phyloP scores from a whole-genome alignment of 75 land plant genomes.

The Sequoiadendron giganteum region DNA sequence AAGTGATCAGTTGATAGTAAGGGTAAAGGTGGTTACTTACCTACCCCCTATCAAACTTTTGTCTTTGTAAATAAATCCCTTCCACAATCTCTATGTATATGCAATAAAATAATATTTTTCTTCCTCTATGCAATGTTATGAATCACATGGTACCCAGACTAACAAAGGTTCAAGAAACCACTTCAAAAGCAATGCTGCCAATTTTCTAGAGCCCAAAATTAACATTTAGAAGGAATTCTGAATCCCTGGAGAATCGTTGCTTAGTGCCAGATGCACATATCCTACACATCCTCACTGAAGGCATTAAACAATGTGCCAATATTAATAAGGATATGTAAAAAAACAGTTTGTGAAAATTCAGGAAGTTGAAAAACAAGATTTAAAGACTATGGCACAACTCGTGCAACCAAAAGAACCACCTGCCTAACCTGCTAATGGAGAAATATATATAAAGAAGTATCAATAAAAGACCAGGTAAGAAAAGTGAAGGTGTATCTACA shows the following conservation, averaged over 20 bases:
- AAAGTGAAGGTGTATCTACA: not conserved
- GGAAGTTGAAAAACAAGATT: not conserved
- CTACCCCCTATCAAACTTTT: too few species aligned
- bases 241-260: not conserved
- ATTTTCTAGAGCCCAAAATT: not conserved
- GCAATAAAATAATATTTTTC: too few species aligned
- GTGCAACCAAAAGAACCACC: not conserved
- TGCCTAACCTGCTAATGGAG: not conserved
- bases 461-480: not conserved
- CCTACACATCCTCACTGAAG: not conserved
- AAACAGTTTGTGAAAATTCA: not conserved
- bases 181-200: not conserved
- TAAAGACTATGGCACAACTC: not conserved
- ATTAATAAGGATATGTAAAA: not conserved
- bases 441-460: not conserved
- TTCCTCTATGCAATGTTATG: too few species aligned
- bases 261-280: not conserved
- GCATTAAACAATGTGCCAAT: not conserved
- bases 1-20: too few species aligned
- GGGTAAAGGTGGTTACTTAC: too few species aligned
- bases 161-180: not conserved
- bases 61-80: too few species aligned
- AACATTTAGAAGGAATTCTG: not conserved
- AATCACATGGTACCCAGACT: not conserved
- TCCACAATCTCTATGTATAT: too few species aligned